Evolutionary conservation across 345 rosid genomes (phyloP).

Genomic region (Fremontodendron californicum): DNA sequence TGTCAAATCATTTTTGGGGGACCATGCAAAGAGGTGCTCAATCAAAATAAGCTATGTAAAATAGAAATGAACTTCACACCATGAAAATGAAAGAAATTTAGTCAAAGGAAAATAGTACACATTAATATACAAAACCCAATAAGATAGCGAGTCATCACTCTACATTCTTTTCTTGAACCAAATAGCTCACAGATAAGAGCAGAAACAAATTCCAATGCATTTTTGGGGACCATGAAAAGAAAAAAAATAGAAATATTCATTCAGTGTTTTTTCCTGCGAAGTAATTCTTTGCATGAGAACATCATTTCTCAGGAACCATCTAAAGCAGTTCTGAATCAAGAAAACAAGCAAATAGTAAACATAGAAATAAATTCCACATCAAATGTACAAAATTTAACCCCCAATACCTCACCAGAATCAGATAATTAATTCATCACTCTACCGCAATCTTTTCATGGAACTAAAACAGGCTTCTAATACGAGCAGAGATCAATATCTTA

Average conservation of each 20-base stretch:
- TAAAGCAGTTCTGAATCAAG: background rate
- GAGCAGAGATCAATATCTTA: background rate
- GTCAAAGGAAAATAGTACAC: background rate
- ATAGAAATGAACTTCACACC: background rate
- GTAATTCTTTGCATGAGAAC: background rate
- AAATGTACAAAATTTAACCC: background rate
- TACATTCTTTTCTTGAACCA: background rate
- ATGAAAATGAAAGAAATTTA: background rate
- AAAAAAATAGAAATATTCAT: background rate
- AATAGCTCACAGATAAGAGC: background rate
- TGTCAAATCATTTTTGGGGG: background rate
- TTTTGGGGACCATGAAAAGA: background rate
- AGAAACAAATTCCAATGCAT: background rate
- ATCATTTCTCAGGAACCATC: conserved; percentile 11
- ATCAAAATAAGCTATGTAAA: background rate
- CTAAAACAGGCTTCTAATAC: background rate
- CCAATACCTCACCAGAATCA: background rate
- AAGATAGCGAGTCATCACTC: background rate
- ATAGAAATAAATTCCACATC: background rate
- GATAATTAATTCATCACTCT: background rate
- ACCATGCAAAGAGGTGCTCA: background rate
- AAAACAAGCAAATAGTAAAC: background rate
- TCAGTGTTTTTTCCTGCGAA: background rate
- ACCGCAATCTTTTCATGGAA: conserved; percentile 2
- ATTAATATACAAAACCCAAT: background rate